A percentile compares a stretch with the other conserved stretches of the same genome.
phyloP scores from a whole-genome alignment of 164 flowering plant genomes.

The Vitis rupestris region DNA sequence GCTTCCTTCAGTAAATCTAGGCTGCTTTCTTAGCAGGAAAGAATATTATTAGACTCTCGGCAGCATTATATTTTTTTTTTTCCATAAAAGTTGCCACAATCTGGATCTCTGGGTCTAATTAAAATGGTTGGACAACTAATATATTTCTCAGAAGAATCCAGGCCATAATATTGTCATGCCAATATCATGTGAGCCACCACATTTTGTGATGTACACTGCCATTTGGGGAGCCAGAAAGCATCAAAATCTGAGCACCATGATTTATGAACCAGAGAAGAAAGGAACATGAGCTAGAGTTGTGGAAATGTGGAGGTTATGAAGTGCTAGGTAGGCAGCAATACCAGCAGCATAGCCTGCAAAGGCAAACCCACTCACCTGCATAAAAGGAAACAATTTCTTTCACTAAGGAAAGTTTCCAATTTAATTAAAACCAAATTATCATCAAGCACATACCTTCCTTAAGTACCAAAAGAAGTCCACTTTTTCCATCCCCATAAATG shows the following conservation, averaged over 20 bases:
- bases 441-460: constrained; percentile 59
- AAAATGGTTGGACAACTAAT: too few relatives aligned
- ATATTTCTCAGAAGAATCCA: too few relatives aligned
- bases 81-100: too few relatives aligned
- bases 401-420: background rate
- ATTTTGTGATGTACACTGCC: background rate
- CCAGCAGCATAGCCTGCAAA: constrained; percentile 97
- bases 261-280: constrained; percentile 51
- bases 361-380: constrained; percentile 95
- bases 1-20: too few relatives aligned
- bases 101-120: too few relatives aligned
- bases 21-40: too few relatives aligned
- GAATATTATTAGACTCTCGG: too few relatives aligned
- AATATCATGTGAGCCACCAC: background rate
- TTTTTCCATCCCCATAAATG: constrained; percentile 99
- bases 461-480: constrained; percentile 98
- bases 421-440: background rate
- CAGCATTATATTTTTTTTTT: too few relatives aligned
- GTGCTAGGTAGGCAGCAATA: constrained; percentile 74
- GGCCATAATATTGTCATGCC: too few relatives aligned
- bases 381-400: constrained; percentile 2
- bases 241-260: background rate
- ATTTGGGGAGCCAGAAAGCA: constrained; percentile 1
- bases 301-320: constrained; percentile 58
- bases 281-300: constrained; percentile 61